Percentiles rank a stretch among this genome's conserved stretches.
These are phyloP conservation scores for Hortaea werneckii DNA, from an alignment of 2,329 filamentous ascomycete genomes.

Conservation along the genomic window DNA sequence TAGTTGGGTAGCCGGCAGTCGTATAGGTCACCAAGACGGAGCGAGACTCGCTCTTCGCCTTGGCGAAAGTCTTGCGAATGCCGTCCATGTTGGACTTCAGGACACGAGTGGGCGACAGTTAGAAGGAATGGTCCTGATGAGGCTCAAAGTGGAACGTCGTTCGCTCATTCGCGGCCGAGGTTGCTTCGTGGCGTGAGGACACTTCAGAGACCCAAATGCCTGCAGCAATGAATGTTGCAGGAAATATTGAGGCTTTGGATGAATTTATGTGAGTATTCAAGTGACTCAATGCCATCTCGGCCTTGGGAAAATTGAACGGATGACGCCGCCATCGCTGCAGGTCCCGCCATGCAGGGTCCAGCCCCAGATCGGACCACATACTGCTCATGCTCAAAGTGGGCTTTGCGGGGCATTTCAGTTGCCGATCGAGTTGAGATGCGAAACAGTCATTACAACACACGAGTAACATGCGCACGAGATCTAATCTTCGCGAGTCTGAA, in stretches of 20 bases:
- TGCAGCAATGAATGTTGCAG: no score
- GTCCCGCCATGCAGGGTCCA: slow-evolving; percentile 1
- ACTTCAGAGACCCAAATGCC: no score
- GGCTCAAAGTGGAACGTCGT: no score
- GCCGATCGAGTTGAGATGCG: neutral
- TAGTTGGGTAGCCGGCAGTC: slow-evolving; percentile 80
- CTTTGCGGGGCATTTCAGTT: neutral
- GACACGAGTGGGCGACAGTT: no score
- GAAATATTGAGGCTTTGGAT: no score
- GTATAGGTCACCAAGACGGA: slow-evolving; percentile 90
- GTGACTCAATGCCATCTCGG: neutral
- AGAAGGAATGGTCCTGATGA: no score
- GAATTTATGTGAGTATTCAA: no score
- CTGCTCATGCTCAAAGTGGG: neutral
- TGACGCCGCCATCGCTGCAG: neutral
- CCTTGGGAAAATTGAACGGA: neutral
- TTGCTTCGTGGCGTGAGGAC: no score
- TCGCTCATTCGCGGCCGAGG: no score
- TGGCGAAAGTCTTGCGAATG: slow-evolving; percentile 41
- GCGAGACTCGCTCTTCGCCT: slow-evolving; percentile 41
- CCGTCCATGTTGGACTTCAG: slow-evolving; percentile 30
- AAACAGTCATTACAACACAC: no score
- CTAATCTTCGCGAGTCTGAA: no score
- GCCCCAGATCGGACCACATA: neutral
- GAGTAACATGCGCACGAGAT: no score